Evolutionary conservation across 768 basidiomycete genomes (phyloP).

Genomic region (Leucocoprinus sp.): DNA sequence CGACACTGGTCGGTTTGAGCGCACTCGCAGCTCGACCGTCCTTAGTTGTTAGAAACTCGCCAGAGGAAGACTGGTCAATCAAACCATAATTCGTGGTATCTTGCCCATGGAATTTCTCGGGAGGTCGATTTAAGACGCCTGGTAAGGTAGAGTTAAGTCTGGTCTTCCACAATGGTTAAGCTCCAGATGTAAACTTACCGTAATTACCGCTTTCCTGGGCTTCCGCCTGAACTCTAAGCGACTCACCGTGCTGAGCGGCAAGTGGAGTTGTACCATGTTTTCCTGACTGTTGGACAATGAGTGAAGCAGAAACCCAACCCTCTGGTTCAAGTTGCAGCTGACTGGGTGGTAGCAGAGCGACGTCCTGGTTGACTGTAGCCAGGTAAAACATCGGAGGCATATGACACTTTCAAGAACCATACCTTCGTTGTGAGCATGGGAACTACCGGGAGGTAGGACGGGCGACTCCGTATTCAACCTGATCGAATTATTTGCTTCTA

Average conservation of each 20-base stretch:
- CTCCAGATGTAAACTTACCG: not conserved
- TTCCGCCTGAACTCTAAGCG: slow-evolving; percentile 1
- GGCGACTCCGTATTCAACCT: not conserved
- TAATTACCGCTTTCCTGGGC: not conserved
- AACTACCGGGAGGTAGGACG: not conserved
- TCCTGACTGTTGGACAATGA: not conserved
- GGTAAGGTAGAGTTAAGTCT: not conserved
- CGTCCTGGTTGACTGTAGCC: not conserved
- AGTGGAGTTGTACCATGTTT: not conserved
- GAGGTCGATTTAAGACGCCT: not conserved
- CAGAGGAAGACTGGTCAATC: not conserved
- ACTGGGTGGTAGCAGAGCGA: not conserved
- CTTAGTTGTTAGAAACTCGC: not conserved
- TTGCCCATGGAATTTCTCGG: not conserved
- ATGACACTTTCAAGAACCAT: not conserved
- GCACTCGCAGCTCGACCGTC: not conserved
- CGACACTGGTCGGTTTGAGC: slow-evolving; percentile 9
- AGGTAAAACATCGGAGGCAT: not conserved
- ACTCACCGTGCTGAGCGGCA: slow-evolving; percentile 4
- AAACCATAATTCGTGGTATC: not conserved
- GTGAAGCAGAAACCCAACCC: slow-evolving; percentile 4
- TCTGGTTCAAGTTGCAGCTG: not conserved
- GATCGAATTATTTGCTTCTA: not conserved
- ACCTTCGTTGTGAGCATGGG: not conserved
- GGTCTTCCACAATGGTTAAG: not conserved